phyloP scores from a whole-genome alignment of 345 rosid genomes.

The Zanthoxylum bungeanum region DNA sequence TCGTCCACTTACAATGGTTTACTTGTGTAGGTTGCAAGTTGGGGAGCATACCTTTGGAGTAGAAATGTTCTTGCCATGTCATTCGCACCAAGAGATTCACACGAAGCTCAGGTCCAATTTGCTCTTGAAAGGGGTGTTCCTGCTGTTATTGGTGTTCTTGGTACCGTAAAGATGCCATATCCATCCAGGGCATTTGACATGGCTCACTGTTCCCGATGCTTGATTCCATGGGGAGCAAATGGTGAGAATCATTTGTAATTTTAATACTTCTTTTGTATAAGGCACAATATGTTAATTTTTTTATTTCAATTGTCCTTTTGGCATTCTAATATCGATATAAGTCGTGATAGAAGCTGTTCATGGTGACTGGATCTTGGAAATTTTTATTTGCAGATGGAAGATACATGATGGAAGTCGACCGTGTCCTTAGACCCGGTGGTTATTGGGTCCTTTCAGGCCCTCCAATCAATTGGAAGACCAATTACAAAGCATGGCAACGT shows the following conservation, averaged over 20 bases:
- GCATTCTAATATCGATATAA: slow-evolving; percentile 5
- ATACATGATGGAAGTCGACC: slow-evolving; percentile 93
- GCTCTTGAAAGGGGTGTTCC: slow-evolving; percentile 99
- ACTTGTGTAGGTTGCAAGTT: slow-evolving; percentile 80
- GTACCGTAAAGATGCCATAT: slow-evolving; percentile 86
- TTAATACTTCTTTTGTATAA: neutral
- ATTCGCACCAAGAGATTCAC: slow-evolving; percentile 97
- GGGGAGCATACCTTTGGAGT: slow-evolving; percentile 98
- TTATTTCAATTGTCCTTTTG: neutral
- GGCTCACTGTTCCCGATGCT: slow-evolving; percentile 99
- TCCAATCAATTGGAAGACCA: slow-evolving; percentile 89
- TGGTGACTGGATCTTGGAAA: slow-evolving; percentile 9
- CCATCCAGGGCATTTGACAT: slow-evolving; percentile 93
- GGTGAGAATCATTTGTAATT: slow-evolving; percentile 65
- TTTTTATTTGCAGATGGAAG: slow-evolving; percentile 71
- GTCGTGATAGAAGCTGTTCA: slow-evolving; percentile 1
- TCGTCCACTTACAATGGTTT: neutral
- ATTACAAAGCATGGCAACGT: slow-evolving; percentile 94
- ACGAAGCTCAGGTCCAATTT: slow-evolving; percentile 98
- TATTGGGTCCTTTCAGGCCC: slow-evolving; percentile 99
- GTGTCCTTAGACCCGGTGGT: slow-evolving; percentile 97
- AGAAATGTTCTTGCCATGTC: slow-evolving; percentile 97
- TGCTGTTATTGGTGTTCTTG: slow-evolving; percentile 97
- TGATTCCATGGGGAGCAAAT: slow-evolving; percentile 95
- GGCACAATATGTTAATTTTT: neutral